A percentile compares a stretch with the other conserved stretches of the same genome.
phyloP scores from a whole-genome alignment of 148 eudicot genomes.

The Rhododendron williamsianum region DNA sequence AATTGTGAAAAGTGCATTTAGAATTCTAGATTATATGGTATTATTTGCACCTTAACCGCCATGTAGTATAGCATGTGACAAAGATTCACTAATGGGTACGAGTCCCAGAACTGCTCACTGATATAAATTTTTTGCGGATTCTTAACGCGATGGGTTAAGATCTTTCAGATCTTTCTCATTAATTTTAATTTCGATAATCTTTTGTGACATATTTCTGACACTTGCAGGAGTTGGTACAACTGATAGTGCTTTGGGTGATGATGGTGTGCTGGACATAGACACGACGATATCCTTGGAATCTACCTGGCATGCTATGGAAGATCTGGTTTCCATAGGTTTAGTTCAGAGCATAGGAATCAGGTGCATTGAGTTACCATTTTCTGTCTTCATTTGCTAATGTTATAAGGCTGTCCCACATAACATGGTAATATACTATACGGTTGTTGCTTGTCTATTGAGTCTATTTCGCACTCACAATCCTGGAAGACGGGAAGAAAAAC shows the following conservation, averaged over 20 bases:
- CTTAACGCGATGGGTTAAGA: neutral
- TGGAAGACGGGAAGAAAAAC: neutral
- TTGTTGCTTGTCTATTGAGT: neutral
- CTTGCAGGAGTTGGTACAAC: slow-evolving; percentile 76
- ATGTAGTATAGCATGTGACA: neutral
- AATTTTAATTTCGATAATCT: neutral
- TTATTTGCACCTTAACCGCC: neutral
- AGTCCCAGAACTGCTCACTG: neutral
- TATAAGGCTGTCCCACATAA: neutral
- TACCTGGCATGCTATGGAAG: slow-evolving; percentile 97
- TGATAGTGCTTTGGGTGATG: slow-evolving; percentile 69
- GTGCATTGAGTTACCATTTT: slow-evolving; percentile 11
- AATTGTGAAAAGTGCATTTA: neutral
- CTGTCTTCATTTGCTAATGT: neutral
- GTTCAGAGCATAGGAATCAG: slow-evolving; percentile 95
- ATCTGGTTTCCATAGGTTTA: slow-evolving; percentile 69
- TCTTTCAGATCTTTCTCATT: neutral
- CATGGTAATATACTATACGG: neutral
- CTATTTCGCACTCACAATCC: neutral
- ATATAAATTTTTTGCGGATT: neutral
- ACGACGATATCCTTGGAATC: slow-evolving; percentile 79
- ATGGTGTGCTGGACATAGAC: slow-evolving; percentile 86
- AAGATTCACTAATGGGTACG: neutral
- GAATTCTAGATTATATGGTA: neutral
- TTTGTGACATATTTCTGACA: neutral